Evolutionary conservation across 148 eudicot species (phyloP).

Genomic region (Gaultheria prostrata): DNA sequence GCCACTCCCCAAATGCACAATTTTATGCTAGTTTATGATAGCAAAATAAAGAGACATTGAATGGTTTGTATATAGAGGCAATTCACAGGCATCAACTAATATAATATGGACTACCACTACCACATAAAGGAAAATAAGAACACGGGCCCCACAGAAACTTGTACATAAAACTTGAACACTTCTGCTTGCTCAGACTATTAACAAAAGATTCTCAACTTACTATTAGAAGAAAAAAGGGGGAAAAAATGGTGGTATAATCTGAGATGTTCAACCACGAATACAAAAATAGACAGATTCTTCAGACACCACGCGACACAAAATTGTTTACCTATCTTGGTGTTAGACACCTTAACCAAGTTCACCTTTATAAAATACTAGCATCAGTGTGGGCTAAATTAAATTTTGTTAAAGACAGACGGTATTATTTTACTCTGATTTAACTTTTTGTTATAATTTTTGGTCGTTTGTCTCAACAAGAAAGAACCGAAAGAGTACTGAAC

Average conservation of each 20-base stretch:
- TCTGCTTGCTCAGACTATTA: not conserved
- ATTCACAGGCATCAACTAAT: not conserved
- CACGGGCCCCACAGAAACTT: not conserved
- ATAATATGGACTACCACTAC: not conserved
- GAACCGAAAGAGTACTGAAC: no score
- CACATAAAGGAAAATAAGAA: not conserved
- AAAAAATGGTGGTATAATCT: not conserved
- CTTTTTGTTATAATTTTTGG: no score
- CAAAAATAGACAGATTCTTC: not conserved
- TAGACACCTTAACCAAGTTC: not conserved
- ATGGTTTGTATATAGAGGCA: not conserved
- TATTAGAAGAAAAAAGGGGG: not conserved
- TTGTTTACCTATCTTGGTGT: not conserved
- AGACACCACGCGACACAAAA: not conserved
- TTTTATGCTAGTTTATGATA: not conserved
- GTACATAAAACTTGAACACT: not conserved
- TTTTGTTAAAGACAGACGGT: no score
- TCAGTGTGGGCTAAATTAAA: no score
- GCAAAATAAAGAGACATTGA: not conserved
- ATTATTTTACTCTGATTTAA: no score
- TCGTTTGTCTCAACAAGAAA: no score
- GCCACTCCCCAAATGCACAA: not conserved
- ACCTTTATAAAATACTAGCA: not conserved
- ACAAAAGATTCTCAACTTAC: not conserved
- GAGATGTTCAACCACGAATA: not conserved